Conservation (phyloP, 257 asterid genomes). For the Misopates orontium region DNA sequence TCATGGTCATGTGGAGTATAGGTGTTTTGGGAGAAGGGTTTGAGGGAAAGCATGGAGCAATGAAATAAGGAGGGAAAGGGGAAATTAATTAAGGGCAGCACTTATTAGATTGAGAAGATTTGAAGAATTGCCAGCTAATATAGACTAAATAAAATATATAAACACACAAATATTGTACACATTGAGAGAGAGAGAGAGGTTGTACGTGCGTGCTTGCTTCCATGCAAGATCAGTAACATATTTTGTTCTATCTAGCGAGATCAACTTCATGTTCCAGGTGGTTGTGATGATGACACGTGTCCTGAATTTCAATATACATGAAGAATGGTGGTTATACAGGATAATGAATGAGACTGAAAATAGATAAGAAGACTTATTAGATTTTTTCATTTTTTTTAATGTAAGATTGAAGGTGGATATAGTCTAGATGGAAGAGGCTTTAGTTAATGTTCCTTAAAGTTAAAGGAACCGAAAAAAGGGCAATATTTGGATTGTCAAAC, state of each 20-base stretch:
- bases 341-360: too few species aligned
- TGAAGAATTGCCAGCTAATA: slow-evolving; percentile 35
- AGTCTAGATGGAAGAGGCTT: slow-evolving; percentile 11
- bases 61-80: slow-evolving; percentile 34
- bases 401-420: too few species aligned
- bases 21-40: slow-evolving; percentile 35
- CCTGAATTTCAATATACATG: too few species aligned
- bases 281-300: too few species aligned
- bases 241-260: too few species aligned
- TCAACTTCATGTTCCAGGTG: too few species aligned
- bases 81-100: slow-evolving; percentile 12
- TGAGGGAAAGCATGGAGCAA: slow-evolving; percentile 72
- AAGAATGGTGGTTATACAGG: too few species aligned
- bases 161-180: slow-evolving; percentile 11
- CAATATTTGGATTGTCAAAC: slow-evolving; percentile 35
- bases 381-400: too few species aligned
- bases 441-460: slow-evolving; percentile 44
- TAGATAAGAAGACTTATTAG: too few species aligned
- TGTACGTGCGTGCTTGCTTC: slow-evolving; percentile 33
- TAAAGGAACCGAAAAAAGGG: slow-evolving; percentile 34
- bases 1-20: slow-evolving; percentile 35
- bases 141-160: not conserved
- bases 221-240: too few species aligned
- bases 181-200: not conserved
- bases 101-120: slow-evolving; percentile 32